Evolutionary conservation across 805 yeast species (phyloP), one percentile per base, ranked within the genome.

Genomic region (Lachancea quebecensis): DNA sequence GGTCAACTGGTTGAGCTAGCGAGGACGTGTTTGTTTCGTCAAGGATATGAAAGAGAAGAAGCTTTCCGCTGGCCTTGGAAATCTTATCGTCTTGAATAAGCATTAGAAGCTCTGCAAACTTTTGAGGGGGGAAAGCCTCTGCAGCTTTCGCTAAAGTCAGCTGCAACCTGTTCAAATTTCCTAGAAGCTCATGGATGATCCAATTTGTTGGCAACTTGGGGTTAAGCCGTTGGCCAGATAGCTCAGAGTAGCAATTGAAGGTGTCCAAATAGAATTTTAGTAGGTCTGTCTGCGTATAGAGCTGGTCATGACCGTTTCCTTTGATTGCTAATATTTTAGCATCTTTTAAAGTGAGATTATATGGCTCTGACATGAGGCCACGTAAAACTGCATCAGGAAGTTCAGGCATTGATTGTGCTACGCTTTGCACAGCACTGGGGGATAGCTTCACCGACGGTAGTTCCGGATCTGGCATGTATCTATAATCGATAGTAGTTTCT

Each of bases 391-490:
- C 69, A 45, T 87, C 91, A 0, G 95, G 90, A 1, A 82, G 62
- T 9, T 61, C 68, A 0, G 91, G 90, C 40, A 83, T 57, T 1
- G 54, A 39, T 11, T 56, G 49, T 10, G 62, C 55, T 0, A 84
- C 67, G 1, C 73, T 69, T 0, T 66, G 53, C 0, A 74, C 56
- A 4, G 82, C 72, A 0, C 59, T 58, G 1, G 50, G 42, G n/a
- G 57, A 39, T 2, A 91, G 60, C 12, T 56, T 48, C 3, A 90
- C 65, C 1, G 66, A 62, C 0, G 93, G 89, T 28, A 93, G 67
- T 61, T 93, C 99, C 1, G 95, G 86, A 61, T 93, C 99, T 0
- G 98, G 96, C 74, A 91, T 82, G 59, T 89, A 93, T 55, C 98
- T 71, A 64, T 93, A 93, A 63, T 93, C 99, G 10, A 85, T 74